A percentile compares a stretch with the other conserved stretches of the same genome.
phyloP scores from a whole-genome alignment of 2,329 filamentous ascomycete species.

The Thielaviopsis populi region DNA sequence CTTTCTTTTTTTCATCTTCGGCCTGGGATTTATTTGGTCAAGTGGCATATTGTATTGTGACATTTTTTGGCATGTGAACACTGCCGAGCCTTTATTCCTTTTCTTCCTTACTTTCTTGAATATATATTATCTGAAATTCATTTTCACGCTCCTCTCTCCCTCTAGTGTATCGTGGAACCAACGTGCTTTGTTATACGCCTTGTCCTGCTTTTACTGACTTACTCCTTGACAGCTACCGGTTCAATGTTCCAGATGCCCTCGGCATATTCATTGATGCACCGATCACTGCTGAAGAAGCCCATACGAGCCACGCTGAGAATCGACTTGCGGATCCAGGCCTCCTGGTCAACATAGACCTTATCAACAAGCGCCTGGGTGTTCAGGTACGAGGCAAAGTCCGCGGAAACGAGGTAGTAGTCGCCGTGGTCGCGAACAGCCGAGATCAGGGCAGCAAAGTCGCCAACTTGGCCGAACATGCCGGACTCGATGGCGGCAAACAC shows the following conservation, averaged over 20 bases:
- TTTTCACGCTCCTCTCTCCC: not conserved
- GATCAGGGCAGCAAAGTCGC: constrained; percentile 68
- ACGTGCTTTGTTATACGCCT: not conserved
- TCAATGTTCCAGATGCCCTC: constrained; percentile 96
- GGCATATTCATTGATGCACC: constrained; percentile 94
- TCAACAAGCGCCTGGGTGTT: constrained; percentile 85
- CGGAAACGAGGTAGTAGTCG: constrained; percentile 94
- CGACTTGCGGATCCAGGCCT: constrained; percentile 81
- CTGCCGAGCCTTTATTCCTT: not conserved
- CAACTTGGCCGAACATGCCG: constrained; percentile 65
- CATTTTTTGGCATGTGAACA: not conserved
- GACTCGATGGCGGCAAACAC: constrained; percentile 75
- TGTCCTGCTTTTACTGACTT: not conserved
- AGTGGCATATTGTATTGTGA: not conserved
- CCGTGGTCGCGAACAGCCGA: constrained; percentile 80
- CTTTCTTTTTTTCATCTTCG: not conserved
- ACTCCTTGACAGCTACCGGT: constrained; percentile 36
- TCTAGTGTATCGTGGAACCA: not conserved
- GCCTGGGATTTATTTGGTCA: not conserved
- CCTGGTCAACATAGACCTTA: constrained; percentile 78
- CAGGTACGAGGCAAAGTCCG: constrained; percentile 92
- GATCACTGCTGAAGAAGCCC: constrained; percentile 93
- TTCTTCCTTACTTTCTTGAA: not conserved
- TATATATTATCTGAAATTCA: not conserved
- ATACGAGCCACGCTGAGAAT: constrained; percentile 82